A percentile compares a stretch with the other conserved stretches of the same genome.
phyloP scores from a whole-genome alignment of 768 basidiomycete genomes.

The Suillus paluster region DNA sequence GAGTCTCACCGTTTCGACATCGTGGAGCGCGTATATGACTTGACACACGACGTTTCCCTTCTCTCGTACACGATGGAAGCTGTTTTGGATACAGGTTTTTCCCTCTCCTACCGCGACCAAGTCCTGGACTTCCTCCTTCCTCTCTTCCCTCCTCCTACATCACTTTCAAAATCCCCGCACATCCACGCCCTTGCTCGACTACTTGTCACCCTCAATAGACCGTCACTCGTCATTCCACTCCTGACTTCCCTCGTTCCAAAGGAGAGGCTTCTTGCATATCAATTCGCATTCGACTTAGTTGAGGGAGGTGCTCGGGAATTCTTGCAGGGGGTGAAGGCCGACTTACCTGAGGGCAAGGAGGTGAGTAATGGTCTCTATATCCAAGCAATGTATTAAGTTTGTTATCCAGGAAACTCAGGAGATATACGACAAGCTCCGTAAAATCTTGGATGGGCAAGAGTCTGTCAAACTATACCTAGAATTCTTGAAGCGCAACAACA shows the following conservation, averaged over 20 bases:
- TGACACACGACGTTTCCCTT: constrained; percentile 75
- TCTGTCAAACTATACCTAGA: constrained; percentile 93
- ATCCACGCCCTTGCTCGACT: constrained; percentile 85
- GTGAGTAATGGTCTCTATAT: constrained; percentile 41
- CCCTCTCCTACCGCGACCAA: constrained; percentile 82
- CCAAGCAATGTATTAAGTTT: constrained; percentile 14
- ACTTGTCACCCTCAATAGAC: constrained; percentile 84
- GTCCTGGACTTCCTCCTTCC: constrained; percentile 79
- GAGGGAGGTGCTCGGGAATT: constrained; percentile 96
- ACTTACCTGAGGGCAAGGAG: constrained; percentile 69
- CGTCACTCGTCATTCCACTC: constrained; percentile 77
- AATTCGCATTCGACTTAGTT: constrained; percentile 93
- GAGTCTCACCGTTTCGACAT: constrained; percentile 90
- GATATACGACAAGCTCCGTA: constrained; percentile 75
- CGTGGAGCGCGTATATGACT: constrained; percentile 74
- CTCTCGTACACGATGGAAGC: constrained; percentile 93
- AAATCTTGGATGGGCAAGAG: constrained; percentile 88
- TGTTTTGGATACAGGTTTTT: constrained; percentile 87
- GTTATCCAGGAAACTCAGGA: constrained; percentile 56
- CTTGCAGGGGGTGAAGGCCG: constrained; percentile 72
- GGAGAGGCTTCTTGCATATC: constrained; percentile 84
- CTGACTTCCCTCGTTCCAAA: constrained; percentile 71
- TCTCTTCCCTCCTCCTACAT: constrained; percentile 80
- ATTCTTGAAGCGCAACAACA: constrained; percentile 94
- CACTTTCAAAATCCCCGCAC: constrained; percentile 75